These are phyloP conservation scores for Trypanosoma avium DNA, from an alignment of 208 protist genomes.

Conservation along the genomic window DNA sequence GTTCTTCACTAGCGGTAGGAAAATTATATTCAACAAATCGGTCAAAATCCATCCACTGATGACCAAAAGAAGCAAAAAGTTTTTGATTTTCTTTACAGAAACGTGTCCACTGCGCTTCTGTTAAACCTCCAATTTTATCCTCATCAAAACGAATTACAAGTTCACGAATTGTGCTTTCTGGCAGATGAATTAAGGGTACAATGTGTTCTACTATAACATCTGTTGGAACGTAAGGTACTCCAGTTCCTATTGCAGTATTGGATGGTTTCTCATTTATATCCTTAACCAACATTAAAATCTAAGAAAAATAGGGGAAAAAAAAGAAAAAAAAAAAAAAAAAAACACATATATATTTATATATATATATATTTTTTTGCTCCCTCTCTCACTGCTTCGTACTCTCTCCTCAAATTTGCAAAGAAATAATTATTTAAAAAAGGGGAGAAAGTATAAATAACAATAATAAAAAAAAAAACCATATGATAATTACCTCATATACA, in stretches of 20 bases:
- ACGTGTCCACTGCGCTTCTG: slow-evolving; percentile 60
- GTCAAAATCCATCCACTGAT: slow-evolving; percentile 59
- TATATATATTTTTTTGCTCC: too few species aligned
- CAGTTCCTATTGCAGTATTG: background rate
- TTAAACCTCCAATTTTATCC: slow-evolving; percentile 50
- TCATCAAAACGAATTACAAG: slow-evolving; percentile 64
- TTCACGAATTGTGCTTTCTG: slow-evolving; percentile 36
- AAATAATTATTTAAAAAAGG: background rate
- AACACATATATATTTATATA: background rate
- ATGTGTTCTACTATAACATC: slow-evolving; percentile 60
- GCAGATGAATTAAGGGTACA: slow-evolving; percentile 42
- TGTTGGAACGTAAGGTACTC: slow-evolving; percentile 42
- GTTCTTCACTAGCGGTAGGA: slow-evolving; percentile 14
- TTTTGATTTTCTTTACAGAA: slow-evolving; percentile 76
- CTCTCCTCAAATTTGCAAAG: slow-evolving; percentile 4
- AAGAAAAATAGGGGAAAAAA: background rate
- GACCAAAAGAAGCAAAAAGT: slow-evolving; percentile 51
- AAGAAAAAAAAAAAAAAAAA: slow-evolving; percentile 30
- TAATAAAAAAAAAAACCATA: too few species aligned
- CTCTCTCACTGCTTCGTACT: too few species aligned
- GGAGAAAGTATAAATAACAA: background rate
- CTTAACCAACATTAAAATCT: slow-evolving; percentile 24
- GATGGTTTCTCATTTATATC: background rate
- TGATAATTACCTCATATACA: too few species aligned
- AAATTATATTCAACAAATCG: slow-evolving; percentile 67